A percentile compares a stretch with the other conserved stretches of the same genome.
Conservation (phyloP, 2,329 filamentous ascomycete species). For the Rutstroemia sydowiana region DNA sequence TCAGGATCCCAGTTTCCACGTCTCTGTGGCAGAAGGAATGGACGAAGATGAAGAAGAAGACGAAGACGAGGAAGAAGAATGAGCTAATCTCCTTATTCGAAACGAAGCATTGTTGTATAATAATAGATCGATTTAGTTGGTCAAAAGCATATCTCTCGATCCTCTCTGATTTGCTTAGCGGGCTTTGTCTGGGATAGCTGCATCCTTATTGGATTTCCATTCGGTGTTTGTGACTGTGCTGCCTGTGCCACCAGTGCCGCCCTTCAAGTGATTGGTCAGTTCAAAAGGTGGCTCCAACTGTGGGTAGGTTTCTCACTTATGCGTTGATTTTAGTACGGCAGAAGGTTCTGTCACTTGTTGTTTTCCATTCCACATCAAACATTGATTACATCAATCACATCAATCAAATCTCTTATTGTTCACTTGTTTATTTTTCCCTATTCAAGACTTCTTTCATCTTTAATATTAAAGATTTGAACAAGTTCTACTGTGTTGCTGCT, state of each 20-base stretch:
- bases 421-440: background rate
- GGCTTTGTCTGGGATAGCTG: constrained; percentile 10
- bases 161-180: constrained; percentile 12
- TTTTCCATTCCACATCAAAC: constrained; percentile 9
- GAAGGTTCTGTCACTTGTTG: constrained; percentile 14
- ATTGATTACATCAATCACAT: constrained; percentile 10
- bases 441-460: background rate
- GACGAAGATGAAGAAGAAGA: constrained; percentile 85
- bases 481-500: background rate
- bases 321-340: constrained; percentile 21
- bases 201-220: constrained; percentile 19
- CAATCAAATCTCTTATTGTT: constrained; percentile 6
- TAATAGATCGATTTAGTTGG: constrained; percentile 27
- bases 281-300: constrained; percentile 6
- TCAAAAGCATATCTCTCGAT: constrained; percentile 15
- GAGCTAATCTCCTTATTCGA: constrained; percentile 14
- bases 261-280: constrained; percentile 14
- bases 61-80: constrained; percentile 17
- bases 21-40: constrained; percentile 85
- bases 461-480: background rate
- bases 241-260: constrained; percentile 19
- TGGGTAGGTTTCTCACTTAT: constrained; percentile 11
- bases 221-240: constrained; percentile 25
- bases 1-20: constrained; percentile 83
- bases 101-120: constrained; percentile 27